Evolutionary conservation across 2,329 filamentous ascomycete genomes (phyloP).

Genomic region (Colletotrichum coccodes): DNA sequence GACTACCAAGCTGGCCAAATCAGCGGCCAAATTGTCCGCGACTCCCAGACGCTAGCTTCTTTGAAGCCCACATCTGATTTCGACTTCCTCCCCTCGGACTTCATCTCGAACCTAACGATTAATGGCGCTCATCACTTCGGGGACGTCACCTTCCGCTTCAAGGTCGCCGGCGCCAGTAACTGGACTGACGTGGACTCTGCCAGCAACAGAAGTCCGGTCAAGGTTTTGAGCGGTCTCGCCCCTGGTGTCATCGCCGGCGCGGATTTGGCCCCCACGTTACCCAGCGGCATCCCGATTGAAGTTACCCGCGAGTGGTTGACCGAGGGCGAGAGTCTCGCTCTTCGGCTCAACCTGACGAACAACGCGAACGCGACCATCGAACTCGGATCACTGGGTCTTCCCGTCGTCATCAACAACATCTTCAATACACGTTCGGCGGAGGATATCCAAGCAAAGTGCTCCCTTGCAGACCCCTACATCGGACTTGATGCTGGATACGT

Average conservation of each 20-base stretch:
- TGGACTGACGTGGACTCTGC: conserved; percentile 63
- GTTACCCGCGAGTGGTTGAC: conserved; percentile 64
- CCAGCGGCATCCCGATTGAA: conserved; percentile 47
- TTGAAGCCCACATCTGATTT: conserved; percentile 53
- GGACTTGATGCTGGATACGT: conserved; percentile 68
- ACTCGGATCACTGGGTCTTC: conserved; percentile 67
- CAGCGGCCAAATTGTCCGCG: conserved; percentile 22
- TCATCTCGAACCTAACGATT: conserved; percentile 53
- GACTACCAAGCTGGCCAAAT: conserved; percentile 10
- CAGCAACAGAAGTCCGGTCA: conserved; percentile 48
- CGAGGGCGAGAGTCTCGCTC: conserved; percentile 57
- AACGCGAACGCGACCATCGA: conserved; percentile 52
- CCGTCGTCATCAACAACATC: conserved; percentile 71
- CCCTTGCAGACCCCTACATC: conserved; percentile 68
- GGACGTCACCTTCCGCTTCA: conserved; percentile 66
- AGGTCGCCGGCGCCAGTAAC: conserved; percentile 43
- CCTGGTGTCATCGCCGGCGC: conserved; percentile 47
- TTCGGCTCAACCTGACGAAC: conserved; percentile 63
- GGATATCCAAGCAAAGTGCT: conserved; percentile 61
- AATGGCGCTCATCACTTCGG: conserved; percentile 68
- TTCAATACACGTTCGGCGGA: conserved; percentile 61
- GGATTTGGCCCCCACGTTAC: conserved; percentile 53
- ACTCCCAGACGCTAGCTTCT: conserved; percentile 59
- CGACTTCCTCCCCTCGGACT: conserved; percentile 66
- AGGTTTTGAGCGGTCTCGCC: conserved; percentile 36